Percentiles rank a stretch among this genome's conserved stretches.
phyloP scores from a whole-genome alignment of 495 filamentous ascomycete species.

The Annulohypoxylon maeteangense region DNA sequence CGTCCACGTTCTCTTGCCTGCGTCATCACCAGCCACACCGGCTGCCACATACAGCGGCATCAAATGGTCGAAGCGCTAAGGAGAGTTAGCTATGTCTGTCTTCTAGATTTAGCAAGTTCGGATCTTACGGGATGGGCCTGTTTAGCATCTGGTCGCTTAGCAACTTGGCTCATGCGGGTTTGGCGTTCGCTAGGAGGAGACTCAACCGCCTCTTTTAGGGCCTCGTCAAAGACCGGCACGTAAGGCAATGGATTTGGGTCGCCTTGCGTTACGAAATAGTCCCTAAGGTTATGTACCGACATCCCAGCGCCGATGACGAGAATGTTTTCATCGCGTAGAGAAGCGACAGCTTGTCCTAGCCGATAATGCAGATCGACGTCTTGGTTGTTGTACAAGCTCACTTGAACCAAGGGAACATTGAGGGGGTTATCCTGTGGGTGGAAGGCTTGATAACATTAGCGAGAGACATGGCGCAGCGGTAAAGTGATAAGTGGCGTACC shows the following conservation, averaged over 20 bases:
- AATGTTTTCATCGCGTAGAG: slow-evolving; percentile 76
- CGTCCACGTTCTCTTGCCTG: slow-evolving; percentile 72
- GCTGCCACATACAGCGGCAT: slow-evolving; percentile 81
- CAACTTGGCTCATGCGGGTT: slow-evolving; percentile 66
- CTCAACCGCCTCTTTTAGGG: slow-evolving; percentile 75
- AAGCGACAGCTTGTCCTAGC: slow-evolving; percentile 74
- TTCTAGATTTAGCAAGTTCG: not conserved
- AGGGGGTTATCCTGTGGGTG: slow-evolving; percentile 77
- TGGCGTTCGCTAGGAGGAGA: slow-evolving; percentile 65
- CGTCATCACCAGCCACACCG: slow-evolving; percentile 73
- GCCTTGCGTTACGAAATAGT: slow-evolving; percentile 62
- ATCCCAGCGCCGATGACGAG: slow-evolving; percentile 84
- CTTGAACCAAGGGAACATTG: slow-evolving; percentile 81
- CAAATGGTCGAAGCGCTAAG: slow-evolving; percentile 73
- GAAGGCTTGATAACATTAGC: slow-evolving; percentile 60
- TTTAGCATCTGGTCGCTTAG: slow-evolving; percentile 73
- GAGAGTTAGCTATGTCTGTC: slow-evolving; percentile 33
- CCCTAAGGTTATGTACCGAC: slow-evolving; percentile 87
- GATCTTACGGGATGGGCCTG: slow-evolving; percentile 74
- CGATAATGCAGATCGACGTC: slow-evolving; percentile 76
- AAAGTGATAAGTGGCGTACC: slow-evolving; percentile 49
- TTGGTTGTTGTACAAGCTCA: slow-evolving; percentile 76
- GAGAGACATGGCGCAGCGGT: slow-evolving; percentile 36
- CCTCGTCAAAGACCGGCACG: slow-evolving; percentile 78
- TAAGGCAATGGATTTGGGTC: slow-evolving; percentile 69